Conservation (phyloP, 805 yeast genomes). For the Candida fluviatilis region DNA sequence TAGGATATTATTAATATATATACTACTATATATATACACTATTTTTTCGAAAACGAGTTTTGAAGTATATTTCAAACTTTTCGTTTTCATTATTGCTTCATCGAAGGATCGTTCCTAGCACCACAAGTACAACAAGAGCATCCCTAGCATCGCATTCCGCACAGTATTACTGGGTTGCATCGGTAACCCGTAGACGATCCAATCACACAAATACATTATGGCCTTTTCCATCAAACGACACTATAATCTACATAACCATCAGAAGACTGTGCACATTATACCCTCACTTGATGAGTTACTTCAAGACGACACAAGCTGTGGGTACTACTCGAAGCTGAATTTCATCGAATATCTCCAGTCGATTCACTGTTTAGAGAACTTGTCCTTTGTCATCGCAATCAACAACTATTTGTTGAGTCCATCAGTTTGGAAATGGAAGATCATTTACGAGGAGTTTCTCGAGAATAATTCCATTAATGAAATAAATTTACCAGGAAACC, state of each 20-base stretch:
- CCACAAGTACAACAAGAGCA: no score
- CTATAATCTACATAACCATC: constrained; percentile 1
- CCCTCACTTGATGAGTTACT: constrained; percentile 3
- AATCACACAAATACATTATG: no score
- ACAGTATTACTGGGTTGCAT: no score
- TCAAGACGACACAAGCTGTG: constrained; percentile 1
- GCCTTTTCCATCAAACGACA: not conserved
- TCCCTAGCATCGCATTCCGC: no score
- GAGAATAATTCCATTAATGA: constrained; percentile 7
- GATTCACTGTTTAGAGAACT: constrained; percentile 4
- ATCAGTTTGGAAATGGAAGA: constrained; percentile 4
- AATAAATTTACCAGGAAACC: constrained; percentile 9
- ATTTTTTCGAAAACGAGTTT: no score
- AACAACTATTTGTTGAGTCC: constrained; percentile 3
- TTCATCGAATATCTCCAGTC: constrained; percentile 4
- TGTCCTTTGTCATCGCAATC: constrained; percentile 3
- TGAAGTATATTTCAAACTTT: no score
- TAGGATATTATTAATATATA: no score
- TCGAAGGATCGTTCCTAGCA: no score
- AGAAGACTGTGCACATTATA: constrained; percentile 1
- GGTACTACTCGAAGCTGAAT: constrained; percentile 4
- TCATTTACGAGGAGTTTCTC: constrained; percentile 7
- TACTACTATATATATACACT: no score
- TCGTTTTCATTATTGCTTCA: no score
- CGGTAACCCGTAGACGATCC: no score